These are phyloP conservation scores for Corylus heterophylla DNA, from an alignment of 306 rosid species.

Conservation along the genomic window DNA sequence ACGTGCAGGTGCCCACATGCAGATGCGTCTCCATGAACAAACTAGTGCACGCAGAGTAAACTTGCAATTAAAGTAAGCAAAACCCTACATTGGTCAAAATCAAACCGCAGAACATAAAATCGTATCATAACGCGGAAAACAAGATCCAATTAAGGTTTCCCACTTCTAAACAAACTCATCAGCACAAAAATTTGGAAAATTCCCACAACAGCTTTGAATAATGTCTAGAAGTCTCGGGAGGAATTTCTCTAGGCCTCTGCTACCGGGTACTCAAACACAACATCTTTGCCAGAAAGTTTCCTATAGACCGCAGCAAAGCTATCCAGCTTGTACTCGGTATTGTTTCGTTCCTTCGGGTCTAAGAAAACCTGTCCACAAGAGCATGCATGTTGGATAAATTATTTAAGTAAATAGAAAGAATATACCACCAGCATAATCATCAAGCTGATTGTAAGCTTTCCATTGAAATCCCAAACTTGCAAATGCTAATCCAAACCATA, in stretches of 20 bases:
- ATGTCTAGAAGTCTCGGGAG: background rate
- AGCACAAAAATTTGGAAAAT: background rate
- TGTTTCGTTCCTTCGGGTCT: constrained; percentile 87
- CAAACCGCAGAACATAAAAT: background rate
- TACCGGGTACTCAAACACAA: constrained; percentile 74
- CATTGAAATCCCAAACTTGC: background rate
- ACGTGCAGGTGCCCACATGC: background rate
- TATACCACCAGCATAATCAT: background rate
- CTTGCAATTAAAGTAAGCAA: background rate
- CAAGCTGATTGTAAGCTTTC: background rate
- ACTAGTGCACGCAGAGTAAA: background rate
- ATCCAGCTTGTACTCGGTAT: constrained; percentile 83
- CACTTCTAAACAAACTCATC: background rate
- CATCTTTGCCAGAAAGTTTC: constrained; percentile 87
- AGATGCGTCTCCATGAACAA: background rate
- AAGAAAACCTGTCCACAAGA: constrained; percentile 54
- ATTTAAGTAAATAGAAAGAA: background rate
- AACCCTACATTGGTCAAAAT: background rate
- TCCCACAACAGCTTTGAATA: background rate
- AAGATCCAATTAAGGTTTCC: background rate
- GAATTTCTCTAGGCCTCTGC: constrained; percentile 51
- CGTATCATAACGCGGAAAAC: background rate
- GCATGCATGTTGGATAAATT: background rate
- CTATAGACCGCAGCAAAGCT: constrained; percentile 79
- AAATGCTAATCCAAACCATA: background rate